A percentile compares a stretch with the other conserved stretches of the same genome.
Evolutionary conservation across 208 protist genomes (phyloP).

Genomic region (Porcisia hertigi): DNA sequence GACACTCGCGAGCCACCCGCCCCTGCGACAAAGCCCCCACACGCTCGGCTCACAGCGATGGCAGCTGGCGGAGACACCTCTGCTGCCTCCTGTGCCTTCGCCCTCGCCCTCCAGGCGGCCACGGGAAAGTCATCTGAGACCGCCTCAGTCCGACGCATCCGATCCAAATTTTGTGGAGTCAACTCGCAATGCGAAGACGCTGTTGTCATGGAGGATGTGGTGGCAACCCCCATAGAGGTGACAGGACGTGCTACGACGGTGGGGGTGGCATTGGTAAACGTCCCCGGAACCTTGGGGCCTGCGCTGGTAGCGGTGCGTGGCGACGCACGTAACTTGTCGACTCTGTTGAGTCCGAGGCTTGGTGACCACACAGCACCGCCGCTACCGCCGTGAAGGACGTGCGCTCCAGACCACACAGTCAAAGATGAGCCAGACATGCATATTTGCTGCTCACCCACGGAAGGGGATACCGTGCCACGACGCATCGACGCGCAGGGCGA

Average conservation of each 20-base stretch:
- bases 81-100: not conserved
- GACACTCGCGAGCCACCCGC: conserved; percentile 1
- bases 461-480: conserved; percentile 12
- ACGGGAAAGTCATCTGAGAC: not conserved
- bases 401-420: conserved; percentile 28
- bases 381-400: conserved; percentile 7
- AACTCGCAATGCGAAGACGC: not conserved
- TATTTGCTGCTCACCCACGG: conserved; percentile 10
- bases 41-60: not conserved
- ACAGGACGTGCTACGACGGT: not conserved
- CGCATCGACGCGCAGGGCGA: conserved; percentile 4
- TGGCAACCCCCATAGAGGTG: not conserved
- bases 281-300: not conserved
- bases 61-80: not conserved
- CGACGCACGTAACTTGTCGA: conserved; percentile 6
- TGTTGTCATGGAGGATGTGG: not conserved
- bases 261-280: not conserved
- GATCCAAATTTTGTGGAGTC: conserved; percentile 3
- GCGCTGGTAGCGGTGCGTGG: not conserved
- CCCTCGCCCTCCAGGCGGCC: not conserved
- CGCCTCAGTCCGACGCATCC: not conserved
- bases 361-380: not conserved
- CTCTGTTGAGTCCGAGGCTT: not conserved
- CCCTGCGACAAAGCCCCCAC: not conserved
- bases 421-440: conserved; percentile 23